These are phyloP conservation scores for Hypericum androsaemum DNA, from an alignment of 345 rosid genomes.

Conservation along the genomic window DNA sequence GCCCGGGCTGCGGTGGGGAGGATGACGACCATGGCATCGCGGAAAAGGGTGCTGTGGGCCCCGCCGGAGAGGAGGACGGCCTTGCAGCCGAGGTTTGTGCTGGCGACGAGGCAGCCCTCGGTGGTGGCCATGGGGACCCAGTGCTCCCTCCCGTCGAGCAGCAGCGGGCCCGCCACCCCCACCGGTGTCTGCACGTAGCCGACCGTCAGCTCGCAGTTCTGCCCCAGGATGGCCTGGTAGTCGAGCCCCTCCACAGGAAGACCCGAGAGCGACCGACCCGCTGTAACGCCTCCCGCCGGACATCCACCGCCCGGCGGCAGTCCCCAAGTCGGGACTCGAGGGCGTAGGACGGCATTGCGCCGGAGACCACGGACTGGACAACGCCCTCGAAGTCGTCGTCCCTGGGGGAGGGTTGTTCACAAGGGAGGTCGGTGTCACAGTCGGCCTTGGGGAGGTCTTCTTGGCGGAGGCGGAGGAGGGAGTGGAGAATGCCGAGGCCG, in stretches of 20 bases:
- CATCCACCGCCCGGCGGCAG: constrained; percentile 57
- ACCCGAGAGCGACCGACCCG: constrained; percentile 63
- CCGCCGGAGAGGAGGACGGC: too few relatives aligned
- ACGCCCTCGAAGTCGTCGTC: constrained; percentile 61
- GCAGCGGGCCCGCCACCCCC: constrained; percentile 78
- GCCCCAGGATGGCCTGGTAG: constrained; percentile 68
- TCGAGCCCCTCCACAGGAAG: constrained; percentile 75
- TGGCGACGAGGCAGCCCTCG: too few relatives aligned
- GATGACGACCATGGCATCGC: constrained; percentile 79
- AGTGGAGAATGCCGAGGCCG: constrained; percentile 82
- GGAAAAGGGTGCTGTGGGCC: too few relatives aligned
- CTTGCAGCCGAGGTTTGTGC: too few relatives aligned
- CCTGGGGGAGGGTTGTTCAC: constrained; percentile 44
- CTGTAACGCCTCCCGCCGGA: constrained; percentile 80
- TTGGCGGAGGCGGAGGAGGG: constrained; percentile 53
- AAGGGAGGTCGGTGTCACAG: constrained; percentile 20
- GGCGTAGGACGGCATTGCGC: constrained; percentile 50
- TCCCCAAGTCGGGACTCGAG: constrained; percentile 76
- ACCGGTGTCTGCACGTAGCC: constrained; percentile 93
- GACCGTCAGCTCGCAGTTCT: constrained; percentile 95
- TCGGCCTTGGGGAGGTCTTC: too few relatives aligned
- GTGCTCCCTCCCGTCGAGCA: constrained; percentile 71
- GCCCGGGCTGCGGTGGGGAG: constrained; percentile 62
- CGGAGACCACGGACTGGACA: constrained; percentile 46
- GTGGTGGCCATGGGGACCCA: constrained; percentile 94